Conservation (phyloP, 257 asterid genomes). For the Thymus quinquecostatus region DNA sequence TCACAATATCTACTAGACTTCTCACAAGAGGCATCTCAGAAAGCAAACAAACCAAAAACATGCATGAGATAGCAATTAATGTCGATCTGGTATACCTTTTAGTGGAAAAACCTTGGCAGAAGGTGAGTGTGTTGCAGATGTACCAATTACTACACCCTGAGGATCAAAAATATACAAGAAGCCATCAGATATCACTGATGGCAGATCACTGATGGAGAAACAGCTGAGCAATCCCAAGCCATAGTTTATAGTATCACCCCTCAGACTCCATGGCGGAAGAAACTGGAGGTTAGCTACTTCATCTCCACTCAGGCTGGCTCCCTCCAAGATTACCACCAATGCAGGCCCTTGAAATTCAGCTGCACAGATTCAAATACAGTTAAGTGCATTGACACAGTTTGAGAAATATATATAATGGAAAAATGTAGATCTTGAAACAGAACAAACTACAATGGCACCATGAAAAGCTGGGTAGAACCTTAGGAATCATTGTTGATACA, state of each 20-base stretch:
- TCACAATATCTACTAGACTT: slow-evolving; percentile 17
- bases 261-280: slow-evolving; percentile 95
- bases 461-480: slow-evolving; percentile 21
- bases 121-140: slow-evolving; percentile 69
- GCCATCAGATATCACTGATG: slow-evolving; percentile 86
- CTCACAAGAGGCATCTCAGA: slow-evolving; percentile 21
- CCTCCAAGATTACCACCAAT: slow-evolving; percentile 81
- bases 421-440: slow-evolving; percentile 7
- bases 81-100: slow-evolving; percentile 53
- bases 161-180: slow-evolving; percentile 93
- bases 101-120: slow-evolving; percentile 89
- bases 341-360: slow-evolving; percentile 99
- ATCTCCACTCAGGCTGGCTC: slow-evolving; percentile 85
- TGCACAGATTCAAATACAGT: slow-evolving; percentile 46
- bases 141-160: slow-evolving; percentile 76
- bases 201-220: slow-evolving; percentile 84
- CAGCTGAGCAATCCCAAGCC: slow-evolving; percentile 95
- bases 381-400: slow-evolving; percentile 33
- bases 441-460: slow-evolving; percentile 22
- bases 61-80: slow-evolving; percentile 25
- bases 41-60: slow-evolving; percentile 29
- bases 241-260: slow-evolving; percentile 83
- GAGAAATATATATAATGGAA: slow-evolving; percentile 19
- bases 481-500: background rate
- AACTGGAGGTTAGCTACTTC: slow-evolving; percentile 87